Base-by-base conservation (phyloP, 257 asterid species). In the Primulina tabacum region DNA sequence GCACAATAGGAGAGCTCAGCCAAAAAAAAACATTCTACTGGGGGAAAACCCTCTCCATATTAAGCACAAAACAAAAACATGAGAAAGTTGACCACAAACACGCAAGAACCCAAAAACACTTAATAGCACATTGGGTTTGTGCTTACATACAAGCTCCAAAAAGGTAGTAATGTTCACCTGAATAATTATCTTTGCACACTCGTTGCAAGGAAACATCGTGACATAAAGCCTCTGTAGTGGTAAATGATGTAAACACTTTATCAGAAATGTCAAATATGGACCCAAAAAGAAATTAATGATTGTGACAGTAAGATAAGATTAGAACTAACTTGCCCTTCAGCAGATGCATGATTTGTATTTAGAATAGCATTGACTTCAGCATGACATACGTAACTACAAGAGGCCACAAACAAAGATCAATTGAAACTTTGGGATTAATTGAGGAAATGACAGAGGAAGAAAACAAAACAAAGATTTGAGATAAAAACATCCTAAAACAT, bases 341-440 rank as follows among this genome's bases (percentile, higher is more conserved):
- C 98, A 75, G 98, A 89, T 71, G 98, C 98, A 69, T 89, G 95
- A 83, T 92, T 92, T 75, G 86, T 92, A 81, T 92, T 92, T 72
- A 92, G 76, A 83, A 92, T 89, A 70, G 98, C 98, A 80, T 92
- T 92, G 73, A 92, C 95, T 85, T 92, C 98, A 74, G 98, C 98
- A 77, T 92, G 98, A 77, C 98, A 92, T 71, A 89, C 96, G 62
- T 89, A 92, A 56, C 98, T 92, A 81, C 80, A 80, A 65, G 64
- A 73, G 60, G 35, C 60, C 74, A 56, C 8, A 11, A 60, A 32
- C 65, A 55, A 2, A 18, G 33, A 37, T 62, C 65, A 53, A 38
- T 56, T 28, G 68, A 9, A 21, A 68, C 35, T 61, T 32, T 20
- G 65, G 69, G 62, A 38, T 64, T 20, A 67, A 28, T 59, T 62